A percentile compares a stretch with the other conserved stretches of the same genome.
phyloP scores from a whole-genome alignment of 2,329 filamentous ascomycete genomes.

The Colletotrichum kahawae region DNA sequence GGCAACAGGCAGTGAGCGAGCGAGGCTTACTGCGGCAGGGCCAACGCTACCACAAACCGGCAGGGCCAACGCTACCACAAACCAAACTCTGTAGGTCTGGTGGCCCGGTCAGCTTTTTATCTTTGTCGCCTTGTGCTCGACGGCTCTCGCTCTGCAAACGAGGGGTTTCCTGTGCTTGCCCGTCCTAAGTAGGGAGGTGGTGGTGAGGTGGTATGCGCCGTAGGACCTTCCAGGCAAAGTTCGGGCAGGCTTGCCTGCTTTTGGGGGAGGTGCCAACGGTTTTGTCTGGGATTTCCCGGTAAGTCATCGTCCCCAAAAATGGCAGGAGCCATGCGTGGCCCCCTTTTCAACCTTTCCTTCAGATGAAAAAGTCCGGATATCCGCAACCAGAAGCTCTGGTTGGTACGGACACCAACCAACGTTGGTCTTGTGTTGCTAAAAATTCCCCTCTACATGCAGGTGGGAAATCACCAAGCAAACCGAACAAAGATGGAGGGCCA shows the following conservation, averaged over 20 bases:
- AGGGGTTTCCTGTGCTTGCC: background rate
- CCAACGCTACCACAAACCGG: conserved; percentile 7
- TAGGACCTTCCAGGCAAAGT: background rate
- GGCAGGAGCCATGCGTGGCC: background rate
- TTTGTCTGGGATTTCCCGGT: conserved; percentile 14
- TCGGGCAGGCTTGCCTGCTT: background rate
- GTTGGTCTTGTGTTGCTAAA: background rate
- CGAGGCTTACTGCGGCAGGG: conserved; percentile 10
- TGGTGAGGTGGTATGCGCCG: background rate
- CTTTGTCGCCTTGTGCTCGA: background rate
- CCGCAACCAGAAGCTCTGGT: background rate
- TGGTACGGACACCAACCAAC: background rate
- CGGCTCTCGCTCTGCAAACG: background rate
- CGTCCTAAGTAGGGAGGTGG: conserved; percentile 1
- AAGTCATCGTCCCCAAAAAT: background rate
- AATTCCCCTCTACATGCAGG: background rate
- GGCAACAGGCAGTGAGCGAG: background rate
- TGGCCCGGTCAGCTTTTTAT: background rate
- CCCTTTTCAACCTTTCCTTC: conserved; percentile 6
- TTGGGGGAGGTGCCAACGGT: background rate
- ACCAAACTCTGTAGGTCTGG: conserved; percentile 5
- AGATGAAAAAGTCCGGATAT: background rate
- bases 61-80: conserved; percentile 12
- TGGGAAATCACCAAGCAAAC: background rate
- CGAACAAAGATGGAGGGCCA: background rate